phyloP scores from a whole-genome alignment of 495 filamentous ascomycete species.

The Penicillium waksmanii region DNA sequence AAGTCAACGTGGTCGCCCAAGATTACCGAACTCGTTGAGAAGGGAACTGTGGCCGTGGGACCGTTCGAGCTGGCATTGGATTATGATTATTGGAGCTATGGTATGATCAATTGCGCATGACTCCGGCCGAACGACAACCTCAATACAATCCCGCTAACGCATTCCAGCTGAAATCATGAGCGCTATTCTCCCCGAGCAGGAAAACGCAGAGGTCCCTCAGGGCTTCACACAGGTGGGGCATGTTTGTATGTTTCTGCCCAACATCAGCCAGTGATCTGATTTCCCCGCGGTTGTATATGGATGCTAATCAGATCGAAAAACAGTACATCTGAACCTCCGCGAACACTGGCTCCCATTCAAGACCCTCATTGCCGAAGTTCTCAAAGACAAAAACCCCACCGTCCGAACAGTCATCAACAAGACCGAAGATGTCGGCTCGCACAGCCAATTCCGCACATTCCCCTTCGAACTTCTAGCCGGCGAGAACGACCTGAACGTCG shows the following conservation, averaged over 20 bases:
- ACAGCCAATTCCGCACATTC: conserved; percentile 90
- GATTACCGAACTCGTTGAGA: conserved; percentile 68
- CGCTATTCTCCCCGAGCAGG: conserved; percentile 71
- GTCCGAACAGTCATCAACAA: conserved; percentile 96
- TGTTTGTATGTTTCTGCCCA: conserved; percentile 60
- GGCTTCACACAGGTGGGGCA: conserved; percentile 89
- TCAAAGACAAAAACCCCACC: conserved; percentile 82
- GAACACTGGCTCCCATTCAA: conserved; percentile 81
- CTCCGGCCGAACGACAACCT: no score
- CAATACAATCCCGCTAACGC: not conserved
- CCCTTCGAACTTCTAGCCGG: conserved; percentile 89
- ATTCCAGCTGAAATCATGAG: conserved; percentile 75
- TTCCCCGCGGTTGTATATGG: no score
- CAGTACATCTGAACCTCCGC: conserved; percentile 88
- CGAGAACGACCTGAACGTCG: conserved; percentile 76
- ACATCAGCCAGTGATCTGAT: not conserved
- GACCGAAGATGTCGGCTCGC: conserved; percentile 79
- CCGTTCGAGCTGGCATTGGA: conserved; percentile 75
- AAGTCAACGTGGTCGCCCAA: conserved; percentile 71
- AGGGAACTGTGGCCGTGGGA: conserved; percentile 65
- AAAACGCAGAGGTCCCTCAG: conserved; percentile 75
- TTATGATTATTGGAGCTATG: conserved; percentile 85
- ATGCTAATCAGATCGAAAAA: conserved; percentile 4
- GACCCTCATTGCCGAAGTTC: conserved; percentile 75
- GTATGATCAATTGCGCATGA: conserved; percentile 45